phyloP scores from a whole-genome alignment of 1,139 yeast species.

The Blastobotrys proliferans region DNA sequence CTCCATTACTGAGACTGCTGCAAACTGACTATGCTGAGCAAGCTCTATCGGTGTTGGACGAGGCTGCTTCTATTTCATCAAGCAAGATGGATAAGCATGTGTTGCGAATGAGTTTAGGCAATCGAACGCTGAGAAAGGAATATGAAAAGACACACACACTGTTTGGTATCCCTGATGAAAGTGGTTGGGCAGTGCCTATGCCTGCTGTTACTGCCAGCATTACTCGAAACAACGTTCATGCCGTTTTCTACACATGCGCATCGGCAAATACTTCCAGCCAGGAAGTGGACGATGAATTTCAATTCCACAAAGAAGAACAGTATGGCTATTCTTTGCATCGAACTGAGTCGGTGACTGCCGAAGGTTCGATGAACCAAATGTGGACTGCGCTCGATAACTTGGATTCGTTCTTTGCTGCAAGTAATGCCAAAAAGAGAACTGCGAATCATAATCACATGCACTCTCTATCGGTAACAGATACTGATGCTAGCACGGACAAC shows the following conservation, averaged over 20 bases:
- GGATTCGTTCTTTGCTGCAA: conserved; percentile 87
- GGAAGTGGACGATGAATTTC: conserved; percentile 28
- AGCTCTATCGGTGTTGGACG: conserved; percentile 86
- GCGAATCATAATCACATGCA: background rate
- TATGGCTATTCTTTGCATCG: conserved; percentile 26
- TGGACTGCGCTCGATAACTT: conserved; percentile 95
- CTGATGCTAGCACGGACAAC: conserved; percentile 41
- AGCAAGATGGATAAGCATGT: conserved; percentile 89
- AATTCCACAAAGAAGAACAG: conserved; percentile 58
- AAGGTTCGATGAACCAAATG: conserved; percentile 83
- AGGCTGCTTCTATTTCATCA: conserved; percentile 80
- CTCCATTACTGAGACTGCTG: conserved; percentile 78
- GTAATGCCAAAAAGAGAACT: conserved; percentile 25
- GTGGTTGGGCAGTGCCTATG: conserved; percentile 97
- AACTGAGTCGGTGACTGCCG: conserved; percentile 54
- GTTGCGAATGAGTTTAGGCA: conserved; percentile 86
- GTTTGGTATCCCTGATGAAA: conserved; percentile 95
- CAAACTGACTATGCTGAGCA: conserved; percentile 84
- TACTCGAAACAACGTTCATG: conserved; percentile 89
- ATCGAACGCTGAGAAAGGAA: conserved; percentile 69
- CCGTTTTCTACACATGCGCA: conserved; percentile 84
- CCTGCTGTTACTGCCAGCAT: conserved; percentile 85
- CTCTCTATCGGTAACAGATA: conserved; percentile 32
- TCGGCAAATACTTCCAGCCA: conserved; percentile 20
- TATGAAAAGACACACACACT: conserved; percentile 83